Conservation (phyloP, 192 early-diverging fungal genomes). For the Backusella liffmaniae region DNA sequence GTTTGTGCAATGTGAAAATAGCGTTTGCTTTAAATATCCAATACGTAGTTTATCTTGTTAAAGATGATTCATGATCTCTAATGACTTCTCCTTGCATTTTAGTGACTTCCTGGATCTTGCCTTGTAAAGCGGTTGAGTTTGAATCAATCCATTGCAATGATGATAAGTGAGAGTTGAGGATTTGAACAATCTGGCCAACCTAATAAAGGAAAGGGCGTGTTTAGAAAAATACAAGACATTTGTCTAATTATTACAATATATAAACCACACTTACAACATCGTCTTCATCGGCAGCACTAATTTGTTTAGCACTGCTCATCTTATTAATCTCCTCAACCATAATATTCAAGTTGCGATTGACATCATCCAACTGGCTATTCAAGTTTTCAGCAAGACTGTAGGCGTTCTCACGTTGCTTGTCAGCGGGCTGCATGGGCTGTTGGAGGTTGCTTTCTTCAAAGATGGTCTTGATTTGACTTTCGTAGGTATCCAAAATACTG, state of each 20-base stretch:
- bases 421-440: constrained; percentile 59
- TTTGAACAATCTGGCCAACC: constrained; percentile 77
- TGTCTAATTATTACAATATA: background rate
- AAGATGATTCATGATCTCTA: constrained; percentile 21
- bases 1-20: too few species aligned
- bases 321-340: constrained; percentile 90
- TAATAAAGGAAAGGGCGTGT: constrained; percentile 9
- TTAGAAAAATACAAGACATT: too few species aligned
- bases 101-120: constrained; percentile 54
- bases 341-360: constrained; percentile 70
- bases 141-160: constrained; percentile 93
- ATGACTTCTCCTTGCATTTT: constrained; percentile 38
- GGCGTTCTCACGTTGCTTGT: constrained; percentile 83
- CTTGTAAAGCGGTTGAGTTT: constrained; percentile 53
- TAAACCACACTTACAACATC: constrained; percentile 31
- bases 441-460: constrained; percentile 46
- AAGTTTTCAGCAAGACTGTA: constrained; percentile 86
- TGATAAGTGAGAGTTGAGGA: constrained; percentile 89
- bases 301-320: constrained; percentile 39
- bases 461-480: constrained; percentile 59
- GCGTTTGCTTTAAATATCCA: too few species aligned
- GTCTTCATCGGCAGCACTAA: constrained; percentile 31
- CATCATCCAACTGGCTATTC: constrained; percentile 85
- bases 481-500: constrained; percentile 78
- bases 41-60: constrained; percentile 2